phyloP scores from a whole-genome alignment of 768 basidiomycete species.

The Mycena galericulata region DNA sequence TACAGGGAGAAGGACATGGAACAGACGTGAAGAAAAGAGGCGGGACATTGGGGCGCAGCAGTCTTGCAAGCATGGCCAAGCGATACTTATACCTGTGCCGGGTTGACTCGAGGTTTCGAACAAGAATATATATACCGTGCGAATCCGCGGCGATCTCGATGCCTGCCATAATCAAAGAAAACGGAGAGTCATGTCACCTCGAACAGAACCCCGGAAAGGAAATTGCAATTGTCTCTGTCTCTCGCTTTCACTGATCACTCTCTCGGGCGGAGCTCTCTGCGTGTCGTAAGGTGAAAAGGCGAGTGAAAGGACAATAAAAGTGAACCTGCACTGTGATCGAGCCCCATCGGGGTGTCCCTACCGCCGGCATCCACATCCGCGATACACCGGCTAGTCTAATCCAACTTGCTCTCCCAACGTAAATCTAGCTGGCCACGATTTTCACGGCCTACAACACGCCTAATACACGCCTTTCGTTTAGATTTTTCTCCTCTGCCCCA shows the following conservation, averaged over 20 bases:
- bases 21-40: not conserved
- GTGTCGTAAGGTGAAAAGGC: too few relatives aligned
- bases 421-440: constrained; percentile 28
- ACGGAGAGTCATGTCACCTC: too few relatives aligned
- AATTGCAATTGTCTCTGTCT: not conserved
- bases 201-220: not conserved
- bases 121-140: not conserved
- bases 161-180: constrained; percentile 13
- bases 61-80: too few relatives aligned
- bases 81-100: constrained; percentile 4
- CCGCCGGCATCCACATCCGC: constrained; percentile 10
- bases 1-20: not conserved
- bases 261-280: too few relatives aligned
- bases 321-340: constrained; percentile 9
- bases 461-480: constrained; percentile 33
- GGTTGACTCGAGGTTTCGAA: not conserved
- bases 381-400: constrained; percentile 28
- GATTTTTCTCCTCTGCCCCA: constrained; percentile 30
- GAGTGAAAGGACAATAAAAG: constrained; percentile 23
- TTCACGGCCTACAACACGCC: constrained; percentile 29
- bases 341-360: constrained; percentile 25
- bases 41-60: constrained; percentile 10
- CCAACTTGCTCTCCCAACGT: constrained; percentile 25
- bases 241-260: too few relatives aligned
- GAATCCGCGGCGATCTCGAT: constrained; percentile 19